phyloP scores from a whole-genome alignment of 176 grass and related monocot species.

The Oryza australiensis region DNA sequence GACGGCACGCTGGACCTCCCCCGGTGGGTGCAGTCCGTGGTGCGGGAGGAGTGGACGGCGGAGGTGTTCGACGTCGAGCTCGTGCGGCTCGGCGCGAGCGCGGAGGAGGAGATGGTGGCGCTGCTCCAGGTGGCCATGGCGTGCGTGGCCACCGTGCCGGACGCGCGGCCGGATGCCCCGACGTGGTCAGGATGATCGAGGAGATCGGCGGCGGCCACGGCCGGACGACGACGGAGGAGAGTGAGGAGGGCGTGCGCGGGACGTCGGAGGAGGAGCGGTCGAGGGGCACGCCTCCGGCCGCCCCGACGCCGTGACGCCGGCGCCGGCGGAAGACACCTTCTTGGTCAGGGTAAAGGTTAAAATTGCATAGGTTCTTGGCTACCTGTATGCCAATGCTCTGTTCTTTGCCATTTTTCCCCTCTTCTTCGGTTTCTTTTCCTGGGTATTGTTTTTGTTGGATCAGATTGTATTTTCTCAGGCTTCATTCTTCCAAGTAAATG shows the following conservation, averaged over 20 bases:
- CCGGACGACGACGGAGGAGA: constrained; percentile 59
- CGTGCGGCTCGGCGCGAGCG: constrained; percentile 72
- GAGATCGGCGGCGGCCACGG: constrained; percentile 64
- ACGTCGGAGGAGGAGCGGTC: constrained; percentile 61
- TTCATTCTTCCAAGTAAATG: constrained; percentile 73
- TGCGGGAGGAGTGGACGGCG: constrained; percentile 95
- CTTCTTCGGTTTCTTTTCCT: neutral
- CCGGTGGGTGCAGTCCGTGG: constrained; percentile 95
- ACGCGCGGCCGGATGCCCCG: constrained; percentile 66
- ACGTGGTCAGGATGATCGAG: constrained; percentile 88
- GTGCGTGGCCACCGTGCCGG: constrained; percentile 80
- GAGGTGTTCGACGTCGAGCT: constrained; percentile 99
- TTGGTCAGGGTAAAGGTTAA: constrained; percentile 20
- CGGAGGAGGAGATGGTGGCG: constrained; percentile 99
- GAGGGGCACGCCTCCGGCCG: constrained; percentile 62
- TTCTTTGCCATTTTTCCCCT: constrained; percentile 7
- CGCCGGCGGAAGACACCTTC: neutral
- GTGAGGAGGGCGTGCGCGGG: constrained; percentile 48
- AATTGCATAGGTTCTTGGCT: constrained; percentile 46
- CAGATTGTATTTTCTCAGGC: constrained; percentile 36
- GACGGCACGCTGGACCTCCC: constrained; percentile 91
- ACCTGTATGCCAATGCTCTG: constrained; percentile 25
- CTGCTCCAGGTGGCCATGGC: constrained; percentile 96
- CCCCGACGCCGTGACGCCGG: constrained; percentile 51
- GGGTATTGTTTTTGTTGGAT: constrained; percentile 52